Base-by-base conservation (phyloP, 768 basidiomycete genomes). In the Russula abietina region DNA sequence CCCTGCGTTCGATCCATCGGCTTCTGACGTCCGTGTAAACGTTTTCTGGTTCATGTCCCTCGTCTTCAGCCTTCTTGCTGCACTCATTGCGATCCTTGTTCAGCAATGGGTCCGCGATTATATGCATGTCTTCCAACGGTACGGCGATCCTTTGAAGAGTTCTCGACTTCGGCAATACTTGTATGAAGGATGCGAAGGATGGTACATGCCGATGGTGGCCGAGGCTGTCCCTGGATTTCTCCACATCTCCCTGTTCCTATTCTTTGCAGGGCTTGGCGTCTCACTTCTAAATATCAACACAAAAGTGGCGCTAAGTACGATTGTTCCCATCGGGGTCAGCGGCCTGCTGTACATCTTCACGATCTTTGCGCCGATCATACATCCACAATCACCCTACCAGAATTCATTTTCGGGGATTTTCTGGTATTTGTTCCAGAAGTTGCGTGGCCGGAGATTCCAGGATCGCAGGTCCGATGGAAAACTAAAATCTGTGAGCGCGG, bases 131-230 rank as follows among this genome's bases (percentile, higher is more conserved):
- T 43, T 55, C 55, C 39, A 30, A n/a, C 55, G 41, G 10, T 43
- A 55, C 19, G 41, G 55, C 10, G 55, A 55, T 12, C 36, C 36
- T 41, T 6, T 55, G 55, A 55, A 55, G 39, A 41, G 55, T n/a
- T 26, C 55, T 4, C 55, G 55, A 22, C 55, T 55, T 41, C 55
- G 55, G 4, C 55, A 55, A 9, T 55, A 55, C 17, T 30, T 55
- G 9, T 19, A 30, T 8, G 55, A 55, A 11, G 55, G 55, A 38
- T 55, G 10, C 10, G 41, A 55, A 30, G n/a, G n/a, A 11, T 55
- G 55, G 55, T 30, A 30, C 17, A 55, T 55, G 55, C 39, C 54
- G 39, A 26, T 30, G 26, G 39, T 55, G 2, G 55, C 55, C 19
- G 39, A 43, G 17, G 28, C 55, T 12, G 26, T 43, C 41, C 39